A percentile compares a stretch with the other conserved stretches of the same genome.
These are phyloP conservation scores for Candida broadrunensis DNA, from an alignment of 805 yeast species.

Conservation along the genomic window DNA sequence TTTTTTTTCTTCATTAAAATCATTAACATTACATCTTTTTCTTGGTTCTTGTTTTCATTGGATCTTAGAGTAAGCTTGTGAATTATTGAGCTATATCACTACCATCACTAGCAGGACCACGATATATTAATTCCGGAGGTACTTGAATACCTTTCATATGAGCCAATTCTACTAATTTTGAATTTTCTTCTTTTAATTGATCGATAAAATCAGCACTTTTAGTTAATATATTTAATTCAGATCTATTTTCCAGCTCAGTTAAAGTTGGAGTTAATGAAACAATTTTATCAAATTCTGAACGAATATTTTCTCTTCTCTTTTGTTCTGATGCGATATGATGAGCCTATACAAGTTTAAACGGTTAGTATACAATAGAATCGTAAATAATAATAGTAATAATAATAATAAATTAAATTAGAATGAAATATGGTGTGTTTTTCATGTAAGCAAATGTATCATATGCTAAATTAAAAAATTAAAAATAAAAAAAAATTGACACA, in stretches of 20 bases:
- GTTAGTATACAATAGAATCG: slow-evolving; percentile 9
- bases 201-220: slow-evolving; percentile 59
- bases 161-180: slow-evolving; percentile 40
- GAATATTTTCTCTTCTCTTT: slow-evolving; percentile 78
- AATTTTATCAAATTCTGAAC: slow-evolving; percentile 75
- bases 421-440: too few species aligned
- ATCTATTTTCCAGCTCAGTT: slow-evolving; percentile 65
- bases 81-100: slow-evolving; percentile 9
- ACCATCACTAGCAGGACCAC: slow-evolving; percentile 21
- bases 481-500: too few species aligned
- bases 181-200: slow-evolving; percentile 49
- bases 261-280: slow-evolving; percentile 75
- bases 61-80: too few species aligned
- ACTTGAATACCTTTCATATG: slow-evolving; percentile 37
- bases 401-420: too few species aligned
- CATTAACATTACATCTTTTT: background rate
- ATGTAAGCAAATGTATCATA: too few species aligned
- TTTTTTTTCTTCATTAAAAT: background rate
- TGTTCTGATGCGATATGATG: slow-evolving; percentile 86
- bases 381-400: too few species aligned
- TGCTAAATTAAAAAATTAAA: too few species aligned
- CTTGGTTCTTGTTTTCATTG: too few species aligned
- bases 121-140: slow-evolving; percentile 37
- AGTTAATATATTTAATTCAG: slow-evolving; percentile 72
- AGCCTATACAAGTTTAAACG: slow-evolving; percentile 37